Base-by-base conservation (phyloP, 768 basidiomycete species). In the Kwoniella heveanensis region DNA sequence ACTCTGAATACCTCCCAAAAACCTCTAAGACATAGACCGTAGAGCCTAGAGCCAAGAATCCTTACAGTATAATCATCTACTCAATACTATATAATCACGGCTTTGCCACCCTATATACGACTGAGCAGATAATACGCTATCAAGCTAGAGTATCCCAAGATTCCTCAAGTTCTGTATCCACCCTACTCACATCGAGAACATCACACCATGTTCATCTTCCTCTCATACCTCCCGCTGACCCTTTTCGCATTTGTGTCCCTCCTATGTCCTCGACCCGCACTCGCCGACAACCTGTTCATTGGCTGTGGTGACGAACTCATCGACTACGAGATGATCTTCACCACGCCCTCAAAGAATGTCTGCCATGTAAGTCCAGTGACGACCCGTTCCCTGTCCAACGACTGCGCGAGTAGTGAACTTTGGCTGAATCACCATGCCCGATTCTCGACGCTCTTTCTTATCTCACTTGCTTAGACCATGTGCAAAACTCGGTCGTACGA, bases 301-400 rank as follows among this genome's bases (percentile, higher is more conserved):
- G 61, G 61, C 15, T 62, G 61, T 50, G 61, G 61, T 9, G 53
- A 54, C 44, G 61, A 62, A 32, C 13, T 62, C 4, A 30, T 25
- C 4, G 26, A 44, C 19, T 25, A 32, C 15, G 61, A 56, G n/a
- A 50, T 56, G 61, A 48, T 36, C 21, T 44, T 62, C 44, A 55
- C 53, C 8, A 62, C 54, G 30, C 24, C 54, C 10, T 29, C 48
- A n/a, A 51, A 39, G n/a, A 51, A 48, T n/a, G 54, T 55, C 5
- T 62, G 61, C 22, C 50, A 55, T 37, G 61, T 62, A 36, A 55
- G 61, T 62, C n/a, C n/a, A n/a, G n/a, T n/a, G n/a, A n/a, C n/a
- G 15, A 27, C 25, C 29, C 30, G 26, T 27, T 37, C 32, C 32
- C 32, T 32, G 32, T 32, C 32, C 32, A 32, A 32, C 32, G n/a